Evolutionary conservation across 2,329 filamentous ascomycete genomes (phyloP).

Genomic region (Colletotrichum viniferum): DNA sequence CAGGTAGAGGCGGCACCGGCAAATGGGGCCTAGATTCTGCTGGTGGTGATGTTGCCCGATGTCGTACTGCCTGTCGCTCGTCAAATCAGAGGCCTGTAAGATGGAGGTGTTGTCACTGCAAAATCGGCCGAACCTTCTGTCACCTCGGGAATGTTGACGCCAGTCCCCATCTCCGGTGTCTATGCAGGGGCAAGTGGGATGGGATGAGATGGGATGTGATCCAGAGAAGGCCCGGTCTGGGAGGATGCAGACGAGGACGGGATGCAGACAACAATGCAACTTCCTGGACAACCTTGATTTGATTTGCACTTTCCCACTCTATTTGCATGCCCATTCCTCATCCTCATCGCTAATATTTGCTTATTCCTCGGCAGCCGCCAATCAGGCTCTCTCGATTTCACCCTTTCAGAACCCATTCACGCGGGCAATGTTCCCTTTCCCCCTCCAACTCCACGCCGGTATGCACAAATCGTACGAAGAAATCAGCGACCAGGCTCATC

Average conservation of each 20-base stretch:
- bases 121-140: not conserved
- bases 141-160: not conserved
- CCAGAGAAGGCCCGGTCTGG: not conserved
- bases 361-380: not conserved
- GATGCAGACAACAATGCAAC: not conserved
- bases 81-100: not conserved
- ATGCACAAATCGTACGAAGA: slow-evolving; percentile 13
- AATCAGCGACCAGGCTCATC: not conserved
- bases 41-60: not conserved
- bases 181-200: not conserved
- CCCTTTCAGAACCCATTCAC: not conserved
- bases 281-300: not conserved
- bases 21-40: not conserved
- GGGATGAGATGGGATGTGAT: not conserved
- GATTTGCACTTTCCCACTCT: not conserved
- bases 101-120: not conserved
- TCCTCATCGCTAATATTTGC: not conserved
- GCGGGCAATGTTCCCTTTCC: not conserved
- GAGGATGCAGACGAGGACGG: not conserved
- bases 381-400: not conserved
- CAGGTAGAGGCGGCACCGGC: not conserved
- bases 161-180: not conserved
- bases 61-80: not conserved
- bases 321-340: not conserved
- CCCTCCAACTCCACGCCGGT: not conserved